Base-by-base conservation (phyloP, 371 early-diverging fungal genomes). In the Phascolomyces articulosus region DNA sequence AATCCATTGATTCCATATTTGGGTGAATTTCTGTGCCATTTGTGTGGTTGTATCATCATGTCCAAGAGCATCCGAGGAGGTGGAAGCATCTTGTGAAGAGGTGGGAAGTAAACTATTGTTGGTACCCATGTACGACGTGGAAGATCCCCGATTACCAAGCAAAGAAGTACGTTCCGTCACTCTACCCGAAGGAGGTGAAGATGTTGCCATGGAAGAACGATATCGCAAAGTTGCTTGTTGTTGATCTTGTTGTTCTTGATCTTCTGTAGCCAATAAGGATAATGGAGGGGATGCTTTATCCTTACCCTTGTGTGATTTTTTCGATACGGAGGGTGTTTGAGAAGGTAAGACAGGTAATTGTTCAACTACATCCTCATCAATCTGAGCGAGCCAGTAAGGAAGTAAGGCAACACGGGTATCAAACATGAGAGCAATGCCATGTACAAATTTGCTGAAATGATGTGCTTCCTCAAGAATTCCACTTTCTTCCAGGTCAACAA, bases 381-480 rank as follows among this genome's bases (percentile, higher is more conserved):
- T 96, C 74, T 98, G 98, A 26, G 95, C 93, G 31, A 91, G 80
- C 99, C 99, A 99, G 81, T 97, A 98, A 11, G 99, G 99, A 60
- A 99, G 86, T 49, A 96, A 84, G 18, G 90, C 85, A 9, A 99
- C 96, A 40, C 91, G 86, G 27, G 83, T 82, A 67, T 95, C 95
- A 64, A 98, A 90, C 64, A 99, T 87, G 34, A 96, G 92, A 7
- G 98, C 92, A 24, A 93, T 87, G 69, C 99, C 99, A 77, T 99
- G 99, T 47, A 98, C 91, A 81, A 96, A 99, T 79, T 99, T 99
- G 67, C 93, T 93, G 83, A 99, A 99, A 78, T 97, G 98, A 62
- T 96, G 96, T 10, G 98, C 98, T 41, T 96, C 96, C 75, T 97
- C 96, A 26, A 99, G 94, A 65, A 99, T 85, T 58, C 94, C 91